Percentiles rank a stretch among this genome's conserved stretches.
These are phyloP conservation scores for Rusavskia elegans DNA, from an alignment of 495 filamentous ascomycete species.

Conservation along the genomic window DNA sequence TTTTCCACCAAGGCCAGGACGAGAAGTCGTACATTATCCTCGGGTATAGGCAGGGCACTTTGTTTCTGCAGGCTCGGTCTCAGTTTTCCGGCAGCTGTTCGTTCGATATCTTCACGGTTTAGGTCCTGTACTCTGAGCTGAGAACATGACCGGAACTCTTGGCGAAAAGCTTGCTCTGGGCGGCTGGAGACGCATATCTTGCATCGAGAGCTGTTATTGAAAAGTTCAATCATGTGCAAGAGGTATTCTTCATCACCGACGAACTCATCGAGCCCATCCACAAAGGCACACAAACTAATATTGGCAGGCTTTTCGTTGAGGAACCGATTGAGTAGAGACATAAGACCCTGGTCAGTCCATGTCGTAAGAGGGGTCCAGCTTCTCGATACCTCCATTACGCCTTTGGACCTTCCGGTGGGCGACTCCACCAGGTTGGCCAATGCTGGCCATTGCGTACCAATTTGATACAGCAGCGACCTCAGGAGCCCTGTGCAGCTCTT, in stretches of 20 bases:
- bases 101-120: neutral
- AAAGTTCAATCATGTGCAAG: neutral
- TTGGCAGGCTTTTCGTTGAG: neutral
- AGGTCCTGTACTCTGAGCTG: constrained; percentile 1
- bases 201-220: neutral
- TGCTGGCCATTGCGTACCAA: constrained; percentile 10
- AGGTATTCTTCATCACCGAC: neutral
- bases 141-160: neutral
- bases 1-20: neutral
- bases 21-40: neutral
- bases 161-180: constrained; percentile 2
- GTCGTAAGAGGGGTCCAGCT: neutral
- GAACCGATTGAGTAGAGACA: constrained; percentile 6
- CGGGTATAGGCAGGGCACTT: no score
- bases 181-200: constrained; percentile 2
- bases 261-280: constrained; percentile 34
- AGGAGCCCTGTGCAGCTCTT: constrained; percentile 27
- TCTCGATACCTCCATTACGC: neutral
- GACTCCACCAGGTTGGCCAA: constrained; percentile 6
- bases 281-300: constrained; percentile 23
- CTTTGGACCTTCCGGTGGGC: constrained; percentile 11
- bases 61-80: neutral
- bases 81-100: neutral
- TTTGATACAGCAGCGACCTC: constrained; percentile 24
- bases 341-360: constrained; percentile 4